phyloP scores from a whole-genome alignment of 2,329 filamentous ascomycete genomes.

The Colletotrichum neosansevieriae region DNA sequence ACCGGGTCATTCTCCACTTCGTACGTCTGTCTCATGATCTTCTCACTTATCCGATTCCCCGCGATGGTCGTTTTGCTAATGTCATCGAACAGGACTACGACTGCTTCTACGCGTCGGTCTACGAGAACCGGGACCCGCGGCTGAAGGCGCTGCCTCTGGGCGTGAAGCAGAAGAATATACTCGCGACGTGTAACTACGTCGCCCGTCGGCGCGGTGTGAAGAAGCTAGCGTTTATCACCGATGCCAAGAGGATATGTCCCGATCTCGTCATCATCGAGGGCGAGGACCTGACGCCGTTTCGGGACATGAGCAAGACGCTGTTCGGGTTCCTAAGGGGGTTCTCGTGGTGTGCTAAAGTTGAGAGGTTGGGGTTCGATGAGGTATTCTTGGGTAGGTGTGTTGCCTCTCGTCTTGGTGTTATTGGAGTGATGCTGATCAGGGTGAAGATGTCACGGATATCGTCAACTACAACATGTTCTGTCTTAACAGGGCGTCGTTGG shows the following conservation, averaged over 20 bases:
- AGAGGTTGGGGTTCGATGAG: conserved; percentile 92
- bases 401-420: too few relatives aligned
- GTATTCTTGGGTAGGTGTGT: conserved; percentile 64
- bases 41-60: background rate
- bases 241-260: conserved; percentile 84
- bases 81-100: conserved; percentile 73
- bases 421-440: conserved; percentile 54
- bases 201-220: conserved; percentile 78
- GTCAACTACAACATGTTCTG: conserved; percentile 83
- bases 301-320: conserved; percentile 85
- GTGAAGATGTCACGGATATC: conserved; percentile 87
- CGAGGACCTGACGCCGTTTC: conserved; percentile 87
- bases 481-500: conserved; percentile 74
- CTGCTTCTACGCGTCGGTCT: conserved; percentile 94
- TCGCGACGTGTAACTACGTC: conserved; percentile 95
- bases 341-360: conserved; percentile 82
- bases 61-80: conserved; percentile 4
- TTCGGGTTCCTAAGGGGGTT: conserved; percentile 79
- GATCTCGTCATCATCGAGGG: conserved; percentile 88
- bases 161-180: conserved; percentile 92
- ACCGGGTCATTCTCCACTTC: conserved; percentile 84
- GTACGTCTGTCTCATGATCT: conserved; percentile 60
- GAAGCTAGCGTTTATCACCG: conserved; percentile 88
- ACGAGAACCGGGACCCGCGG: conserved; percentile 82
- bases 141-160: conserved; percentile 82